phyloP scores from a whole-genome alignment of 805 yeast genomes.

The Naumovozyma castellii region DNA sequence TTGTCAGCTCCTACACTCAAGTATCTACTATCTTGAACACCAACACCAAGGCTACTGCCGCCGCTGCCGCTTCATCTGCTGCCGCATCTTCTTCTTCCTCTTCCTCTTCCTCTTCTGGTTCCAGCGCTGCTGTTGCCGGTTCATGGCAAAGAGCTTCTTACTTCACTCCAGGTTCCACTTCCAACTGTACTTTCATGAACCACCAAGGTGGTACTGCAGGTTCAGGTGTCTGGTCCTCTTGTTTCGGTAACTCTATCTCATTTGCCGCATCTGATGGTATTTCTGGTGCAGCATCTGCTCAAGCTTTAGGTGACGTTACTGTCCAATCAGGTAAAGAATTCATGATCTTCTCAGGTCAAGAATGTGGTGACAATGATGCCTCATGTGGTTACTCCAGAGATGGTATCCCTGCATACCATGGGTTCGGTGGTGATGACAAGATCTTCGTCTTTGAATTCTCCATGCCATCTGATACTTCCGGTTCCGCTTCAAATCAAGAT shows the following conservation, averaged over 20 bases:
- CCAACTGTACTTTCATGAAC: slow-evolving; percentile 76
- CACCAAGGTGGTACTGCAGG: slow-evolving; percentile 74
- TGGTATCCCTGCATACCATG: slow-evolving; percentile 88
- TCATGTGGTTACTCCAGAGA: slow-evolving; percentile 78
- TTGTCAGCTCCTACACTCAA: slow-evolving; percentile 4
- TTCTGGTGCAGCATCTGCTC: slow-evolving; percentile 59
- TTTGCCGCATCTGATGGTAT: slow-evolving; percentile 72
- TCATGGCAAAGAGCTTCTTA: slow-evolving; percentile 71
- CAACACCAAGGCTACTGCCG: slow-evolving; percentile 14
- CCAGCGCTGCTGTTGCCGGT: slow-evolving; percentile 36
- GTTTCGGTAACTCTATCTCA: slow-evolving; percentile 89
- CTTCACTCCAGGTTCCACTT: slow-evolving; percentile 62
- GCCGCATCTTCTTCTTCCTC: slow-evolving; percentile 25
- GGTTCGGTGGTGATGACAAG: slow-evolving; percentile 77
- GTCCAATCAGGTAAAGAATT: slow-evolving; percentile 68
- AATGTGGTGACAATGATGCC: slow-evolving; percentile 41
- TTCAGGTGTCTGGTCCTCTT: slow-evolving; percentile 79
- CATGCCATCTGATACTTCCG: slow-evolving; percentile 70
- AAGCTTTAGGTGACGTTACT: slow-evolving; percentile 58
- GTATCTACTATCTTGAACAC: slow-evolving; percentile 15
- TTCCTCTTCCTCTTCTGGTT: slow-evolving; percentile 30
- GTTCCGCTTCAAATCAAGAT: slow-evolving; percentile 54
- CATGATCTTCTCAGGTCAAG: slow-evolving; percentile 67
- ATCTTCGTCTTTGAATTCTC: slow-evolving; percentile 86
- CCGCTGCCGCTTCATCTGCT: slow-evolving; percentile 24